Conservation (phyloP, 208 protist species). For the Porcisia deanei region DNA sequence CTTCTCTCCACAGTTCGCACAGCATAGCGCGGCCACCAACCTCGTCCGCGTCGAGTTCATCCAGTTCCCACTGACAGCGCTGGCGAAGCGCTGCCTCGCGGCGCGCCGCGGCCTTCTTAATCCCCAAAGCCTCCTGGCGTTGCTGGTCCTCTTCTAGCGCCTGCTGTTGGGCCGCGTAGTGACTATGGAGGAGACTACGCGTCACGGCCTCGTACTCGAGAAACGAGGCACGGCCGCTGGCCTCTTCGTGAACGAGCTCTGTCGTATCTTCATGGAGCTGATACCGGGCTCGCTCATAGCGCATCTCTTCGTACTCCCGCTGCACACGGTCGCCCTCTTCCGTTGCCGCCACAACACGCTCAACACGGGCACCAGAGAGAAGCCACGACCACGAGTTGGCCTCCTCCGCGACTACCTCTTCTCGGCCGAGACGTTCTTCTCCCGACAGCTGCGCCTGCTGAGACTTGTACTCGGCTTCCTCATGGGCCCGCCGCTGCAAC, state of each 20-base stretch:
- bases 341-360: constrained; percentile 31
- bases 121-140: constrained; percentile 4
- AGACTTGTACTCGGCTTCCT: constrained; percentile 9
- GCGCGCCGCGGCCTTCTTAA: constrained; percentile 5
- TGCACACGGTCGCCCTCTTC: constrained; percentile 42
- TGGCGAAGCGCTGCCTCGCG: constrained; percentile 18
- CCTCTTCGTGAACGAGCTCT: constrained; percentile 32
- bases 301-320: constrained; percentile 29
- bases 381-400: constrained; percentile 31
- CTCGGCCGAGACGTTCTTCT: constrained; percentile 10
- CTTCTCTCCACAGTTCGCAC: constrained; percentile 46
- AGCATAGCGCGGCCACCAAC: constrained; percentile 40
- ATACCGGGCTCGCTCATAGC: constrained; percentile 4
- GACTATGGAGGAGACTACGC: constrained; percentile 13
- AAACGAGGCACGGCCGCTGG: constrained; percentile 11
- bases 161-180: constrained; percentile 10
- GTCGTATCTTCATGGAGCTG: constrained; percentile 15
- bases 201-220: constrained; percentile 23
- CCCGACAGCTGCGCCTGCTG: neutral
- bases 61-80: constrained; percentile 25
- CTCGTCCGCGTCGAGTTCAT: constrained; percentile 47
- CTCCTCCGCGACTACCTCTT: constrained; percentile 11
- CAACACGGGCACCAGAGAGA: constrained; percentile 24
- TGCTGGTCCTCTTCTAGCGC: constrained; percentile 16
- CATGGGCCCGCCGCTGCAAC: neutral